Evolutionary conservation across 345 rosid species (phyloP), one percentile per base, ranked within the genome.

Genomic region (Brassica nigra): DNA sequence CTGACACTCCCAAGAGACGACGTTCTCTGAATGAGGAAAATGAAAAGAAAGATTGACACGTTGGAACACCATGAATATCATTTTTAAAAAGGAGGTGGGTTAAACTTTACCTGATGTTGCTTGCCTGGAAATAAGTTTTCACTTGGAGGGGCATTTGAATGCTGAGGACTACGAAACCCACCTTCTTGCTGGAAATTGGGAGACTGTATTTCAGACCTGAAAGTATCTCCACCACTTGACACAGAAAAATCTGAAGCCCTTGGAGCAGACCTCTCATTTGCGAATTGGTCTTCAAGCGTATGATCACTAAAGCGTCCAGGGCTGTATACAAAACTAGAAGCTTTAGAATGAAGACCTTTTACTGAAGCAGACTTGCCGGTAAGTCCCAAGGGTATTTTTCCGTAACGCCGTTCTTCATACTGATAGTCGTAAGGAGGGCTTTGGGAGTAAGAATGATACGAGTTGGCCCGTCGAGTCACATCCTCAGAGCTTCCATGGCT

Each of bases 351-450:
- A 77, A 80, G 81, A 70, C 96, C 91, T 85, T 87, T 86, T 84
- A 91, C 98, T 61, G 99, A 95, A 76, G 98, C 98, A 85, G 99
- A 97, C 82, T 85, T 95, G 66, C 97, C 88, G 8, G 94, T 84
- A 62, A 91, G 88, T 20, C 58, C 81, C 62, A 89, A 86, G 77
- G 83, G 85, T 77, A 87, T 86, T 82, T 89, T 93, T 61, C 98
- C 97, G 78, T 93, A 90, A 23, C 89, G 91, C 9, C 95, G 88
- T 62, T 91, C 96, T 85, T 93, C 98, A 77, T 95, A 95, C 84
- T 95, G 99, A 80, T 88, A 84, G 83, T 95, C 97, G 71, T 95
- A 95, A 82, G 99, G 99, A 75, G 97, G 98, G 87, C 99, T 95
- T 75, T 93, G 97, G 54, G 99, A 95, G 86, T 84, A 95, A 52